These are phyloP conservation scores for Ophiosphaerella korrae DNA, from an alignment of 2,329 filamentous ascomycete species.

Conservation along the genomic window DNA sequence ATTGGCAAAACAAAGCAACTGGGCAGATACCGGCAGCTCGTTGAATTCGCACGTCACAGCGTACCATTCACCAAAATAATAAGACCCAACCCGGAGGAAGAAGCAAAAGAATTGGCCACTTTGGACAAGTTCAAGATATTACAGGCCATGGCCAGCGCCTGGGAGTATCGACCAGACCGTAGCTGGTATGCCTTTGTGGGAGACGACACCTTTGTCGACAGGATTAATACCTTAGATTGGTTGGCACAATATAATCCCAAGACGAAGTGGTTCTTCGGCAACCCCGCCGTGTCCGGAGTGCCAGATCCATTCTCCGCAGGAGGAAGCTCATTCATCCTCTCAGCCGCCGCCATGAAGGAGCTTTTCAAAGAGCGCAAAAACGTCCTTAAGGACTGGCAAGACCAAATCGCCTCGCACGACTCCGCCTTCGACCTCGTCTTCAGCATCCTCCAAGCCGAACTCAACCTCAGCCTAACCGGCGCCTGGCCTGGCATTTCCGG, in stretches of 20 bases:
- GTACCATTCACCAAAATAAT: conserved; percentile 32
- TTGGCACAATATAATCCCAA: conserved; percentile 56
- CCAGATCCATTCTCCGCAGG: conserved; percentile 58
- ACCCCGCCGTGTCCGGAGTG: conserved; percentile 32
- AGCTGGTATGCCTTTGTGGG: conserved; percentile 67
- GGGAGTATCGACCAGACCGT: conserved; percentile 50
- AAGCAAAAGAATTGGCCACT: conserved; percentile 20
- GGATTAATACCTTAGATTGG: conserved; percentile 60
- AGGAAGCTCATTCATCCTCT: conserved; percentile 60
- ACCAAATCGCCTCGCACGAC: conserved; percentile 54
- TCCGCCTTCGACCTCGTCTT: conserved; percentile 59
- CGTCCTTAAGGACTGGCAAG: conserved; percentile 51
- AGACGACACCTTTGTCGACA: conserved; percentile 63
- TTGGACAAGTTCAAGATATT: conserved; percentile 50
- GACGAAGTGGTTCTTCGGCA: conserved; percentile 59
- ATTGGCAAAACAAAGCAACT: conserved; percentile 40
- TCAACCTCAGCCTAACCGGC: conserved; percentile 52
- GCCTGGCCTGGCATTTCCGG: conserved; percentile 52
- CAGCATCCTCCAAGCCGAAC: conserved; percentile 52
- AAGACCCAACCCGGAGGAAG: conserved; percentile 22
- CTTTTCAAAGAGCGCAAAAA: conserved; percentile 47
- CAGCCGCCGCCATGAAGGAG: conserved; percentile 55
- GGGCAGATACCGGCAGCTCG: conserved; percentile 43
- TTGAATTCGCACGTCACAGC: conserved; percentile 33
- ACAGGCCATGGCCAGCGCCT: conserved; percentile 43